phyloP scores from a whole-genome alignment of 192 early-diverging fungal genomes.

The Chytriomyces hyalinus region DNA sequence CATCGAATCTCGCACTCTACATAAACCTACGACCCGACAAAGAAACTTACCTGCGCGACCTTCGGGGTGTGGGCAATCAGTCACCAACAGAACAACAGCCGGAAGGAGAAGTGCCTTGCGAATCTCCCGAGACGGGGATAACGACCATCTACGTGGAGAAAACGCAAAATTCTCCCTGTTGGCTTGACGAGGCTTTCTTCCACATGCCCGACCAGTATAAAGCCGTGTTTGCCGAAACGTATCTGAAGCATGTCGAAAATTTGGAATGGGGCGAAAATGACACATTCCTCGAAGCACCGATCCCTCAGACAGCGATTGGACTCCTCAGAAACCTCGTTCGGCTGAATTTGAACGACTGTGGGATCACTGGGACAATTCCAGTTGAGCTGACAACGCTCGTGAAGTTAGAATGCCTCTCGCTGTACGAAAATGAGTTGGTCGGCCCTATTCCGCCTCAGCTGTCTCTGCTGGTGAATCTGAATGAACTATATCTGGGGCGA shows the following conservation, averaged over 20 bases:
- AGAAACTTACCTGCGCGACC: not conserved
- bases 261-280: conserved; percentile 28
- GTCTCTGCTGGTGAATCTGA: conserved; percentile 9
- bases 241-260: not conserved
- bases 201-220: conserved; percentile 4
- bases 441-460: conserved; percentile 12
- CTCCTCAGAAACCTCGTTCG: conserved; percentile 8
- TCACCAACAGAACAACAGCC: not conserved
- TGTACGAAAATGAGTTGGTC: conserved; percentile 29
- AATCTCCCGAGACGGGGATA: not conserved
- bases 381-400: conserved; percentile 10
- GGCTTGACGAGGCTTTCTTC: conserved; percentile 19
- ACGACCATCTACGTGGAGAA: not conserved
- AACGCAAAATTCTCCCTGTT: not conserved
- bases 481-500: conserved; percentile 28
- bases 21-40: not conserved
- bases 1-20: conserved; percentile 12
- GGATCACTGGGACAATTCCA: conserved; percentile 14
- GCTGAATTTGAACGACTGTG: conserved; percentile 31
- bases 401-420: conserved; percentile 1
- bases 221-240: conserved; percentile 6
- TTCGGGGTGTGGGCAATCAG: not conserved
- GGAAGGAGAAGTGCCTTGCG: not conserved
- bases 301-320: not conserved
- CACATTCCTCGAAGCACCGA: not conserved